Evolutionary conservation across 768 basidiomycete genomes (phyloP).

Genomic region (Mycena filopes): DNA sequence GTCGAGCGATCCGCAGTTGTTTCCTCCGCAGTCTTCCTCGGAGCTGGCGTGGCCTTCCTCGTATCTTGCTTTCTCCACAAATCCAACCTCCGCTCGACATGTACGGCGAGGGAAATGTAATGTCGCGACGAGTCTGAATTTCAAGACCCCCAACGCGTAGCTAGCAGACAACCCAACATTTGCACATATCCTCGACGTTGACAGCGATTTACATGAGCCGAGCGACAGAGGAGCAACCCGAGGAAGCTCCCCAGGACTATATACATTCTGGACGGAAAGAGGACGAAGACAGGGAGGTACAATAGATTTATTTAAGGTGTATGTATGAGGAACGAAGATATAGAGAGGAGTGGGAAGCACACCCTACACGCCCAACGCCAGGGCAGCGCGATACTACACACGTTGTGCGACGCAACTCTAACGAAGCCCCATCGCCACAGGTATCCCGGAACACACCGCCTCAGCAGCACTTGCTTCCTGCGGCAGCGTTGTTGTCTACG

Average conservation of each 20-base stretch:
- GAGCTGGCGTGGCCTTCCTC: too few species aligned
- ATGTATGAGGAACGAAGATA: conserved; percentile 14
- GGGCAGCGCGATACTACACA: conserved; percentile 2
- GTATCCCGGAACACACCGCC: conserved; percentile 1
- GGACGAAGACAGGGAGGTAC: neutral
- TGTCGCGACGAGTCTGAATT: too few species aligned
- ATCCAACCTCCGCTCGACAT: too few species aligned
- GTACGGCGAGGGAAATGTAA: too few species aligned
- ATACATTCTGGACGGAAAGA: neutral
- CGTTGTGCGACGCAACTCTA: conserved; percentile 22
- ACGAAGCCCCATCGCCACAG: neutral
- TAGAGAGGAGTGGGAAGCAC: neutral
- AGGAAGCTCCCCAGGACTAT: conserved; percentile 1
- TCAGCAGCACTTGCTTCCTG: conserved; percentile 74
- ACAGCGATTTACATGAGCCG: too few species aligned
- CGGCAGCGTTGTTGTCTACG: conserved; percentile 67
- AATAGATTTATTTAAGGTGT: conserved; percentile 19
- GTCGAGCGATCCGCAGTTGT: too few species aligned
- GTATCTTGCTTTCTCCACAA: too few species aligned
- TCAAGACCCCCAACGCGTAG: too few species aligned
- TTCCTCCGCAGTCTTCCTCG: too few species aligned
- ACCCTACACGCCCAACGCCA: conserved; percentile 1
- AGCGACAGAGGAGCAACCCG: too few species aligned
- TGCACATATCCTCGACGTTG: too few species aligned
- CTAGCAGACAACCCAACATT: too few species aligned